Base-by-base conservation (phyloP, 2,329 filamentous ascomycete genomes). In the Aureobasidium sp. region DNA sequence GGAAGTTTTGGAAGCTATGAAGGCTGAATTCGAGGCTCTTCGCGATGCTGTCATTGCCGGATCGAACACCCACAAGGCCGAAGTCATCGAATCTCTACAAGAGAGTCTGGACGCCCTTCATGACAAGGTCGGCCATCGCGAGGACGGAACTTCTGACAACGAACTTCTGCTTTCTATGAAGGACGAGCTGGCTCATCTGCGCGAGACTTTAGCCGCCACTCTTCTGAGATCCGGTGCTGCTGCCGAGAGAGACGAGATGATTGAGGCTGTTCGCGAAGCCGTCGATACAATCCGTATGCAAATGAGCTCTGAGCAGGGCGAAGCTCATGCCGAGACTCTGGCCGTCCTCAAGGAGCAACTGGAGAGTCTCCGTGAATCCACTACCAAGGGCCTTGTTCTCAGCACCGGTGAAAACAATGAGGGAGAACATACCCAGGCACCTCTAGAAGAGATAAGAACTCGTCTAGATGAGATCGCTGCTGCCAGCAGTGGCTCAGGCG, bases 11-110 rank as follows among this genome's bases (percentile, higher is more conserved):
- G 87, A 90, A 63, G 84, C 90, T 56, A 86, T 96, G 72, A 89
- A 88, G 70, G 85, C 85, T 44, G 90, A 95, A 69, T 88, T 96
- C 54, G 90, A 94, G 65, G 86, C 90, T 60, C 81, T 96, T 8
- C 86, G 90, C 29, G 87, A 91, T 19, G 83, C 88, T 0, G 83
- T 96, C 54, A 89, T 91, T 71, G 75, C 81, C 53, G 79, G 82
- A 52, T 75, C 78, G n/a, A 73, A 78, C 0, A 75, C 74, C 24
- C 79, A 85, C 65, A 85, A 85, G 68, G 82, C 82, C 59, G 84
- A 87, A 64, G 78, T 87, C 39, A 72, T 87, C 1, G 83, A 86
- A 65, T 81, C 81, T 5, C 81, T 87, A 44, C 79, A 82, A 54
- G 75, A 76, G 49, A 77, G 76, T 12, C 75, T 81, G 58, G 81